Percentiles rank a stretch among this genome's conserved stretches.
Conservation (phyloP, 192 early-diverging fungal genomes). For the Jimgerdemannia lactiflua region DNA sequence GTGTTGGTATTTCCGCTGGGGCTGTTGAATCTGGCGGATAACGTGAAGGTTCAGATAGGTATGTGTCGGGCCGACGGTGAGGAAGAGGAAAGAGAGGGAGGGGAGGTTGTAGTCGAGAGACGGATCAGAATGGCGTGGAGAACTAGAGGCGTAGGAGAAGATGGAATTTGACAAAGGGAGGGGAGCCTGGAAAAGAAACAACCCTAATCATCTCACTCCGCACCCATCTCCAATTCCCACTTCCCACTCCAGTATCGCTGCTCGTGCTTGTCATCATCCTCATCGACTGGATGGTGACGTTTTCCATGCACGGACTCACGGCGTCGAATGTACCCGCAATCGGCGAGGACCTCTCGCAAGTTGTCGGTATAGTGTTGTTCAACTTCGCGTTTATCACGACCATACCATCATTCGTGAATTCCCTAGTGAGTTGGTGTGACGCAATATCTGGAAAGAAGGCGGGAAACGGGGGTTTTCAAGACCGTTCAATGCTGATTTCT, state of each 20-base stretch:
- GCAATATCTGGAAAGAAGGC: neutral
- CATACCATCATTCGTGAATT: constrained; percentile 65
- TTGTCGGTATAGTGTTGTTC: constrained; percentile 66
- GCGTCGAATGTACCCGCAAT: constrained; percentile 44
- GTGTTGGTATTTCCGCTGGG: constrained; percentile 56
- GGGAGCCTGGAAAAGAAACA: too few species aligned
- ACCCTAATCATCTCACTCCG: too few species aligned
- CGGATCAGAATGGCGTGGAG: neutral
- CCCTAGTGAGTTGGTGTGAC: constrained; percentile 37
- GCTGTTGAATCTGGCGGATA: constrained; percentile 62
- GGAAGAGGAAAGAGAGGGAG: neutral
- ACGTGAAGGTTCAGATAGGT: constrained; percentile 61
- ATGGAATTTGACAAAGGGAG: too few species aligned
- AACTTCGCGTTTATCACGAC: constrained; percentile 72
- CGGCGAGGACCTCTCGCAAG: constrained; percentile 44
- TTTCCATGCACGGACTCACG: constrained; percentile 47
- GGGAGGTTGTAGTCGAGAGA: constrained; percentile 19
- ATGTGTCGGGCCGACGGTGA: constrained; percentile 5
- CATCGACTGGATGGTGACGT: constrained; percentile 58
- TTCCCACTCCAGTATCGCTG: constrained; percentile 26
- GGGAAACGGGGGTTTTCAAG: neutral
- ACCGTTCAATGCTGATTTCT: too few species aligned
- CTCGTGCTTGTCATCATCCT: constrained; percentile 47
- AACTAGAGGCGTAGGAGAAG: too few species aligned
- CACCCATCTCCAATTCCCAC: neutral